Evolutionary conservation across 345 rosid species (phyloP), one percentile per base, ranked within the genome.

Genomic region (Zanthoxylum bungeanum): DNA sequence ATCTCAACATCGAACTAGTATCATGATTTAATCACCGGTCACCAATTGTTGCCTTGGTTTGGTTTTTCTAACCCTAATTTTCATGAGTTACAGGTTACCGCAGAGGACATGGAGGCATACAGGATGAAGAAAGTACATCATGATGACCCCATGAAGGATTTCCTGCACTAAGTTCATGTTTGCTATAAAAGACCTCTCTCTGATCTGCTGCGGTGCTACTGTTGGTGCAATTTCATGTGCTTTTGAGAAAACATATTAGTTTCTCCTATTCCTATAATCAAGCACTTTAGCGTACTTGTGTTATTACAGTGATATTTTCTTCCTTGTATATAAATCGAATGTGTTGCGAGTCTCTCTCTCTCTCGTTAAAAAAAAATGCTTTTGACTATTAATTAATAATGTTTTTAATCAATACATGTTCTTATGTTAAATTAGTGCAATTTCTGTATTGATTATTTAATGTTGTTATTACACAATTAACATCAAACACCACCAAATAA

Each of bases 51-150:
- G 21, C 30, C 4, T n/a, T 19, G n/a, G 0, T 11, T 17, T 16
- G 16, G 31, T 24, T 44, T 14, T 67, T 36, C 21, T 59, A 10
- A 47, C 9, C 27, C 12, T 37, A 7, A 14, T 56, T 31, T 7
- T 47, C 62, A 0, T 52, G 44, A 44, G 30, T 39, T 8, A 22
- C 76, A 89, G 93, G 94, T 84, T 30, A 89, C 94, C 50, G 80
- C 74, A 0, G 91, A 88, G 76, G 95, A 91, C 30, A 91, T 89
- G 95, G 95, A 91, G 69, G 93, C 93, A 2, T 91, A 86, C 69
- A 81, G 96, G 74, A 86, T 91, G 93, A 88, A 86, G 85, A 88
- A 42, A 70, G 74, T 84, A 34, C 93, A 84, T 55, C 91, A 86
- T 0, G 96, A 88, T 37, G 96, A 88, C 68, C 96, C 96, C 28